Evolutionary conservation across 768 basidiomycete genomes (phyloP), one percentile per base, ranked within the genome.

Genomic region (Mycena rebaudengoi): DNA sequence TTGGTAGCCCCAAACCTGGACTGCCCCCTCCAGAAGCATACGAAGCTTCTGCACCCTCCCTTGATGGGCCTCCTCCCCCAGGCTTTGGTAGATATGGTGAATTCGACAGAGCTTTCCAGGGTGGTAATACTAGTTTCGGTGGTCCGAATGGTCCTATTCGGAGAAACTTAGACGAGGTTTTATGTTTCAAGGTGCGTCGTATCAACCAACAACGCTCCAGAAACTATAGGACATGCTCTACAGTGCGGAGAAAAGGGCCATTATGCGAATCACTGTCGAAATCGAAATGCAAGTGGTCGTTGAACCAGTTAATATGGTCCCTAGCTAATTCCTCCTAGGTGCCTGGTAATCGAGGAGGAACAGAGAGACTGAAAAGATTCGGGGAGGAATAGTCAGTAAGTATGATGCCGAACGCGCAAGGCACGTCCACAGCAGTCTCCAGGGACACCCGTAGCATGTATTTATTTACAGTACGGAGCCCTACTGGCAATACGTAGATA

Each of bases 171-270:
- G 90, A 94, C 59, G 90, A 94, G 51, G 93, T 96, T 18, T 79
- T 91, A 41, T 96, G 95, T 72, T 94, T 95, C 83, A 96, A 94
- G 86, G 91, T 89, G 73, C 60, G 82, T 46, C 45, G 20, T 37
- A 52, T 5, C 25, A 6, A 40, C 40, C 56, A 39, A 43, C 29
- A 35, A 30, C 57, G n/a, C n/a, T n/a, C n/a, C n/a, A n/a, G n/a
- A n/a, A n/a, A n/a, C n/a, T n/a, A n/a, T n/a, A n/a, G n/a, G n/a
- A n/a, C n/a, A n/a, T n/a, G n/a, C n/a, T 50, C 59, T 67, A 6
- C 65, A 95, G 90, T 98, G 96, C 71, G 94, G 94, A 35, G 90
- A 94, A 75, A 91, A 91, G 68, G 97, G 97, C 1, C 97, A 99
- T 73, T 97, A 97, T 73, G 96, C 96, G 20, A 97, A 98, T 74